Conservation (phyloP, 352 stramenopile genomes). For the Phytopythium kandeliae region DNA sequence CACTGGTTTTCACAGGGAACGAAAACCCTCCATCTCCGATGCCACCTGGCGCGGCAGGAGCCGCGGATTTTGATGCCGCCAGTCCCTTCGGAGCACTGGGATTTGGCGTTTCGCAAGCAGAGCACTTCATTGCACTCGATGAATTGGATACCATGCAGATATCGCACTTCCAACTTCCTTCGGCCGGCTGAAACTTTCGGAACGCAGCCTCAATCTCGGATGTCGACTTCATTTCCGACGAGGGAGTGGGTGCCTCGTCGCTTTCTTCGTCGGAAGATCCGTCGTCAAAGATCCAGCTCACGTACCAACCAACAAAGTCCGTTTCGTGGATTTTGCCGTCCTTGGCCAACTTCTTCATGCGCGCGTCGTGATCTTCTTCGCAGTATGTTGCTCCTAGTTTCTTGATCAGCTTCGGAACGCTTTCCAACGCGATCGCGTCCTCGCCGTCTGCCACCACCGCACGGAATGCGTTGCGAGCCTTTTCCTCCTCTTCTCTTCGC, state of each 20-base stretch:
- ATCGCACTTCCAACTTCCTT: conserved; percentile 57
- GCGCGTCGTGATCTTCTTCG: conserved; percentile 31
- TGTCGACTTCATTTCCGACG: conserved; percentile 41
- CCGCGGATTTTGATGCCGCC: conserved; percentile 10
- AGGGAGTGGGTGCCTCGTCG: conserved; percentile 11
- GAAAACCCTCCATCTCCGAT: conserved; percentile 34
- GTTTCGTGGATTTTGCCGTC: conserved; percentile 44
- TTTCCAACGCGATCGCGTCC: conserved; percentile 24
- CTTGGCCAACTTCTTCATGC: conserved; percentile 27
- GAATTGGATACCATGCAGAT: conserved; percentile 45
- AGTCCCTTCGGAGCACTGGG: conserved; percentile 30
- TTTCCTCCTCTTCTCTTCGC: conserved; percentile 56
- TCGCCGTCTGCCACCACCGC: conserved; percentile 22
- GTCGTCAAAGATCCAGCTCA: conserved; percentile 50
- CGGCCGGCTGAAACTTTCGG: conserved; percentile 37
- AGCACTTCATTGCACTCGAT: conserved; percentile 30
- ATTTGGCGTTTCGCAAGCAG: conserved; percentile 41
- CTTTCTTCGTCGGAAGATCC: conserved; percentile 39
- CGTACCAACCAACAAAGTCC: conserved; percentile 59
- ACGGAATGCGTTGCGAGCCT: conserved; percentile 32
- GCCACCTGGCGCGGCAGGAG: conserved; percentile 19
- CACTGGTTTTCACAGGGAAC: conserved; percentile 18
- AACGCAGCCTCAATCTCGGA: conserved; percentile 44
- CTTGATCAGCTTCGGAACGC: conserved; percentile 59
- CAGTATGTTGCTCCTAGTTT: conserved; percentile 48